Base-by-base conservation (phyloP, 2,329 filamentous ascomycete species). In the Stachybotrys chartarum region DNA sequence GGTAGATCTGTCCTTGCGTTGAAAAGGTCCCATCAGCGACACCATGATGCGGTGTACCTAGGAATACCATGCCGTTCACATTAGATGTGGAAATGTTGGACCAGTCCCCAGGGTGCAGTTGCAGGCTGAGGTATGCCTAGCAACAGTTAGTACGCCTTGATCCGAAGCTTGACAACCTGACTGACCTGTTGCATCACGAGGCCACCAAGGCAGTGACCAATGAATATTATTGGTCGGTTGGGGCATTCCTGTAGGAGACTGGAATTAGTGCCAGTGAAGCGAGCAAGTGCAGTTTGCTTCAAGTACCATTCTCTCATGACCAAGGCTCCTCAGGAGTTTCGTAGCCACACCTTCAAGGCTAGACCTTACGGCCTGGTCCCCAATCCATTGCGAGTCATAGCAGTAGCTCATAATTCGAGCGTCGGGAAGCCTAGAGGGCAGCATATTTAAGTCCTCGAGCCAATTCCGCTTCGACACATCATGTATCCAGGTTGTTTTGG, bases 131-230 rank as follows among this genome's bases (percentile, higher is more conserved):
- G 30, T 50, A 31, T 30, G 30, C 17, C n/a, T 31, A 30, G 8
- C 8, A 42, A 42, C 14, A 14, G 35, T 42, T 42, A 42, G 8
- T 14, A 42, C 2, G 35, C 10, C 35, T 10, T 42, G 35, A 3
- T 42, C 24, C 18, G 10, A 50, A 30, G 30, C 18, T 50, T 30
- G 17, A 30, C 24, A 24, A 10, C 48, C 46, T 48, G n/a, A 6
- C 46, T 14, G n/a, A 48, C 46, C 54, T 57, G 49, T 49, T 59
- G 54, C 10, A 58, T 53, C 4, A 59, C 58, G 5, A 59, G 47
- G 3, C 58, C 58, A 6, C 58, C 56, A 24, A 59, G 55, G 30
- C 58, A 59, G 30, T 59, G 58, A 6, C 58, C 58, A n/a, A 59
- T 56, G 31, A 59, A 55, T 16, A 59, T 49, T 3, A 59, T 51